Conservation (phyloP, 495 filamentous ascomycete genomes). For the Jackrogersella minutella region DNA sequence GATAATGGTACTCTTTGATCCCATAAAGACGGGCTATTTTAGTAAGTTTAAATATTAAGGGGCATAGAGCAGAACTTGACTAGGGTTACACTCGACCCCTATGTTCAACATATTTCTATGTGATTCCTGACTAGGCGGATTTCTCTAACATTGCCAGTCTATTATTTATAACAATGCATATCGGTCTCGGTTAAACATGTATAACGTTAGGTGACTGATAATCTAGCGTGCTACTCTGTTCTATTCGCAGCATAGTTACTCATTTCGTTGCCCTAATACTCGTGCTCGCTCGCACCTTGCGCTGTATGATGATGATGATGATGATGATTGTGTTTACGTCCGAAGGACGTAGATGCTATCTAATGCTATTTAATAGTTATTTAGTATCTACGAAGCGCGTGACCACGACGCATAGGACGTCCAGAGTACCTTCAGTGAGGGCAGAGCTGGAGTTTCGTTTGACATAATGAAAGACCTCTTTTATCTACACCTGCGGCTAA, state of each 20-base stretch:
- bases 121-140: not conserved
- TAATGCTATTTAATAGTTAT: too few species aligned
- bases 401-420: too few species aligned
- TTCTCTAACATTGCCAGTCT: not conserved
- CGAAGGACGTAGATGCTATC: too few species aligned
- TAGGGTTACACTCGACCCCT: conserved; percentile 4
- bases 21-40: not conserved
- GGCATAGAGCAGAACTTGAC: not conserved
- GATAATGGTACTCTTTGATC: not conserved
- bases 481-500: too few species aligned
- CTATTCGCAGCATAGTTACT: conserved; percentile 2
- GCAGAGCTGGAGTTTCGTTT: too few species aligned
- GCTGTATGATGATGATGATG: too few species aligned
- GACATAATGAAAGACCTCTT: too few species aligned
- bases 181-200: conserved; percentile 13
- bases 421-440: too few species aligned
- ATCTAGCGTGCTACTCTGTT: not conserved
- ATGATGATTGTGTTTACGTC: too few species aligned
- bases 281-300: not conserved
- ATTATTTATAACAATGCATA: not conserved
- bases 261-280: not conserved
- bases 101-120: not conserved
- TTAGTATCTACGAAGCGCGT: too few species aligned
- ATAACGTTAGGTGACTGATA: not conserved
- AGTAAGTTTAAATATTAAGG: not conserved